These are phyloP conservation scores for Xylaria sp. DNA, from an alignment of 2,329 filamentous ascomycete genomes.

Conservation along the genomic window DNA sequence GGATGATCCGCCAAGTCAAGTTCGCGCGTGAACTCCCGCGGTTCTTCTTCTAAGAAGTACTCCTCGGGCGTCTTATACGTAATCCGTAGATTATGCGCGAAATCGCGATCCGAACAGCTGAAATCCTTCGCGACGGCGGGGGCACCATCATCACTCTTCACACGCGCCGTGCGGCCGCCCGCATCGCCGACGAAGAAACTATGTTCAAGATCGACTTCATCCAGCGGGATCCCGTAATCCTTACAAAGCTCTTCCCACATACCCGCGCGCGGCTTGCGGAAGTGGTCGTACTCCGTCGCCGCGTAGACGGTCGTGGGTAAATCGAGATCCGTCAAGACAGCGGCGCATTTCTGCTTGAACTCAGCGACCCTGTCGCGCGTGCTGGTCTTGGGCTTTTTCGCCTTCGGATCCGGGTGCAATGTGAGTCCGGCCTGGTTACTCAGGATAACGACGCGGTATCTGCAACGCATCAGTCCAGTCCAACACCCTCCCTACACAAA, in stretches of 20 bases:
- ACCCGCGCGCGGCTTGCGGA: constrained; percentile 77
- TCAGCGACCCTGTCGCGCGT: constrained; percentile 60
- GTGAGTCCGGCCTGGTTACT: constrained; percentile 86
- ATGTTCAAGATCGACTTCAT: constrained; percentile 59
- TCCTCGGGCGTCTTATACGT: constrained; percentile 84
- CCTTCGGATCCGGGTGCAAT: constrained; percentile 66
- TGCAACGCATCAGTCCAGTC: constrained; percentile 30
- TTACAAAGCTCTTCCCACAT: constrained; percentile 71
- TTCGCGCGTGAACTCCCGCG: constrained; percentile 59
- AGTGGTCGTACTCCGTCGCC: constrained; percentile 75
- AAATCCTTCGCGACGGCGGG: constrained; percentile 48
- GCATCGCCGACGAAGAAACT: constrained; percentile 93
- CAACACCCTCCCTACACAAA: background rate
- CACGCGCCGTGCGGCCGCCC: constrained; percentile 50
- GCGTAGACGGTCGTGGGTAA: constrained; percentile 79
- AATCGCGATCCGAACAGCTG: constrained; percentile 66
- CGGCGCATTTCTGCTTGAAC: constrained; percentile 77
- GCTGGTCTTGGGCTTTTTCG: constrained; percentile 52
- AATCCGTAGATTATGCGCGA: constrained; percentile 80
- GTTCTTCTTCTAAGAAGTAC: constrained; percentile 68
- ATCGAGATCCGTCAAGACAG: constrained; percentile 65
- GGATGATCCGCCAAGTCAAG: constrained; percentile 65
- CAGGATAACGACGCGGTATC: constrained; percentile 71
- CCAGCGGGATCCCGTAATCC: constrained; percentile 54
- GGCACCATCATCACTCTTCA: constrained; percentile 14